Evolutionary conservation across 495 filamentous ascomycete species (phyloP), one percentile per base, ranked within the genome.

Genomic region (Penicillium goetzii): DNA sequence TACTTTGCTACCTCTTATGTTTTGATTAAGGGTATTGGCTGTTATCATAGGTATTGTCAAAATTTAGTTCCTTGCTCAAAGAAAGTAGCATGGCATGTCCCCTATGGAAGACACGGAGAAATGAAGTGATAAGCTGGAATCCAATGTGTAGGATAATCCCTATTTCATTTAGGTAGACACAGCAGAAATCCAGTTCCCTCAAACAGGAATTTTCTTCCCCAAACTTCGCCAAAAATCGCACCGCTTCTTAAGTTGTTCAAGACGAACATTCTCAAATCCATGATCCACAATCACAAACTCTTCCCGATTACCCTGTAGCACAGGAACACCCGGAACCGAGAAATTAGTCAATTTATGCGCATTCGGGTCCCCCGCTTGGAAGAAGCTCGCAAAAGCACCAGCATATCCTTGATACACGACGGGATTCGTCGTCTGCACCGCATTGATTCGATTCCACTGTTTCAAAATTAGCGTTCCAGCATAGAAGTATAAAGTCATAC

Each of bases 381-480:
- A 82, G 72, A 88, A 87, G 49, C 79, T 83, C 1, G 84, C 85
- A 38, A 87, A 83, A 2, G 86, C 83, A 32, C 86, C 86, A 0
- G 85, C 75, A 64, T 80, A 88, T 14, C 84, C 86, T 15, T 82
- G 52, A 60, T 88, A 88, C 14, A 84, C 77, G 3, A 85, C 64
- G 0, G 80, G 80, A 43, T 88, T 72, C 17, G 74, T 75, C 59
- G 78, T 67, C 62, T 87, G 85, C n/a, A 85, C 69, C 1, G 81
- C 34, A 61, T 86, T 87, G 55, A 87, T 66, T 28, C 68, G 67
- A 62, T 88, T 81, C 85, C 85, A 88, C 85, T 87, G 56, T 19
- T 58, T 56, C 11, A 49, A 17, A 58, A 19, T 57, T 57, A 67
- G 40, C 28, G 34, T n/a, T 28, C 15, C 19, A 32, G 41, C 4